phyloP scores from a whole-genome alignment of 2,329 filamentous ascomycete species.

The Colletotrichum simmondsii region DNA sequence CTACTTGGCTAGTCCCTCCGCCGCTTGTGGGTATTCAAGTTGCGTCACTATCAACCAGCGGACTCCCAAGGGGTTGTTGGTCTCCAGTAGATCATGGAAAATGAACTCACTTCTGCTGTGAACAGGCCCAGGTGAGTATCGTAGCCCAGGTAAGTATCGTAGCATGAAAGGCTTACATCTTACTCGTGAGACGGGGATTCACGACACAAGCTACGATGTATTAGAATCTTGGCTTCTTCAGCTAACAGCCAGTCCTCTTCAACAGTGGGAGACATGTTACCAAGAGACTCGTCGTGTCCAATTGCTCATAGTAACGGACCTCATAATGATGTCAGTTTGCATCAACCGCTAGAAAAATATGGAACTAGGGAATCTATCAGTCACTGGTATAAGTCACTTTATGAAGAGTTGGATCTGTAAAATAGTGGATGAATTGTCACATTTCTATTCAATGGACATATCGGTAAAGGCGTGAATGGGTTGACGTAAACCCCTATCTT shows the following conservation, averaged over 20 bases:
- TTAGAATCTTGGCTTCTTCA: not conserved
- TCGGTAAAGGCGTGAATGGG: conserved; percentile 20
- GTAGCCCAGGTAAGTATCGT: no score
- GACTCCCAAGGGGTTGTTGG: not conserved
- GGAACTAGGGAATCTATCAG: no score
- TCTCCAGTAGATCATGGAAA: not conserved
- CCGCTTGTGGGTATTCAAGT: no score
- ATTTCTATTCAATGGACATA: conserved; percentile 29
- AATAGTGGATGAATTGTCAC: conserved; percentile 10
- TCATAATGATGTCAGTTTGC: no score
- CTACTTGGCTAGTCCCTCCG: no score
- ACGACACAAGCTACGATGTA: no score
- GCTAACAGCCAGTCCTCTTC: not conserved
- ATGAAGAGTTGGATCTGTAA: not conserved
- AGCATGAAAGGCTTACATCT: no score
- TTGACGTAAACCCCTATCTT: conserved; percentile 23
- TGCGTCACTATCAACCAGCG: no score
- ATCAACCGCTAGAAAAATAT: no score
- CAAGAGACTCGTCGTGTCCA: not conserved
- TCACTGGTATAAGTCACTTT: not conserved
- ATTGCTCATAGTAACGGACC: not conserved
- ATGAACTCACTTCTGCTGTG: not conserved
- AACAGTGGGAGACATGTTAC: not conserved
- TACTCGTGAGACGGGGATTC: no score
- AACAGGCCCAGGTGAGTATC: not conserved